These are phyloP conservation scores for Pneumocystis jirovecii DNA, from an alignment of 1,139 yeast species.

Conservation along the genomic window DNA sequence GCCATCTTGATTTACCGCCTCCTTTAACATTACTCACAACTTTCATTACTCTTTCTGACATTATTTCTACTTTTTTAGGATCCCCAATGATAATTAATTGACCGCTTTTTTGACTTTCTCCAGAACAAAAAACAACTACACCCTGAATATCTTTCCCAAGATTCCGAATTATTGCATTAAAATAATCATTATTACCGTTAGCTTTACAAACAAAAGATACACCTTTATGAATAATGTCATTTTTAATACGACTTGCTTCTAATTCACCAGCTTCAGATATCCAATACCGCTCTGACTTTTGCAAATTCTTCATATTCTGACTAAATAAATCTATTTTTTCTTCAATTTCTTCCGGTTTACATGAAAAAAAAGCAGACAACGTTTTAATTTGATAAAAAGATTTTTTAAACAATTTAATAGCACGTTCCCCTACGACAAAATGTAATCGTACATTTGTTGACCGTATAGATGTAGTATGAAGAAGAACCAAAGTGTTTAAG, in stretches of 20 bases:
- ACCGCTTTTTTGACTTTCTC: not conserved
- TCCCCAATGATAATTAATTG: not conserved
- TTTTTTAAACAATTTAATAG: not conserved
- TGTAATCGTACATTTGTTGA: not conserved
- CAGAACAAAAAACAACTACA: too few relatives aligned
- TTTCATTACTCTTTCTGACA: not conserved
- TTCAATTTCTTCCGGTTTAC: too few relatives aligned
- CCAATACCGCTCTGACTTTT: too few relatives aligned
- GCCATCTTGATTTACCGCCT: not conserved
- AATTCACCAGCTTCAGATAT: not conserved
- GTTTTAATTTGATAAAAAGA: too few relatives aligned
- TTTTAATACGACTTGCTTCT: not conserved
- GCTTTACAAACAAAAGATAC: too few relatives aligned
- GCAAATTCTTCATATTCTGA: too few relatives aligned
- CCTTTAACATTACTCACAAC: not conserved
- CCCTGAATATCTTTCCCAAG: too few relatives aligned
- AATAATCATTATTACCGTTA: not conserved
- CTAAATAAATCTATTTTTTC: too few relatives aligned
- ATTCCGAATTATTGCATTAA: too few relatives aligned
- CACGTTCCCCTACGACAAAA: too few relatives aligned
- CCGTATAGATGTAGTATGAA: not conserved
- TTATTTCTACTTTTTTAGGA: too few relatives aligned
- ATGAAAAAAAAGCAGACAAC: too few relatives aligned
- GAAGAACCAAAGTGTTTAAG: not conserved
- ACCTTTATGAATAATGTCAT: not conserved